Percentiles rank a stretch among this genome's conserved stretches.
Evolutionary conservation across 495 filamentous ascomycete species (phyloP).

Genomic region (Clohesyomyces aquaticus): DNA sequence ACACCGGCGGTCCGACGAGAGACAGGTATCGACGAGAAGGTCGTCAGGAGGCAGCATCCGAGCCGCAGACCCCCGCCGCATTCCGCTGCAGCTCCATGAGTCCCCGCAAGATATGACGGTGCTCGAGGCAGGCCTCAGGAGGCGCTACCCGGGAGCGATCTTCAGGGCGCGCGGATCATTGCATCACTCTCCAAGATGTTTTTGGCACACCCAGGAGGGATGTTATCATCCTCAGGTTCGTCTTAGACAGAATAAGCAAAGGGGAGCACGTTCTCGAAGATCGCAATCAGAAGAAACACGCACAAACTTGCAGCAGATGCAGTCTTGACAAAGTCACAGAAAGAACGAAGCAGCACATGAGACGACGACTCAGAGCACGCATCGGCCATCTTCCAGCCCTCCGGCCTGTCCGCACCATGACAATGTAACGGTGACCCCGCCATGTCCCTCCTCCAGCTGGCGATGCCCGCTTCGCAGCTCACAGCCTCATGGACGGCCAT

Average conservation of each 20-base stretch:
- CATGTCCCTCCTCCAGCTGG: slow-evolving; percentile 5
- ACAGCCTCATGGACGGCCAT: slow-evolving; percentile 7
- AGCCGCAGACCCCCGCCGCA: too few species aligned
- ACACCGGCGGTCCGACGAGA: too few species aligned
- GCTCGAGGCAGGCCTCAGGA: too few species aligned
- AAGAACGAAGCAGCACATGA: too few species aligned
- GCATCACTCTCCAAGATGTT: slow-evolving; percentile 14
- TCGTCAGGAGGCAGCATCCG: too few species aligned
- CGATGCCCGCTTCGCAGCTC: background rate
- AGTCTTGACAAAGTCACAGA: too few species aligned
- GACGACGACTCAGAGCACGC: background rate
- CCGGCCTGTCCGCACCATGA: background rate
- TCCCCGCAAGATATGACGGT: too few species aligned
- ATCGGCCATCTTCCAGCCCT: background rate
- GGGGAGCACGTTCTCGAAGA: slow-evolving; percentile 1
- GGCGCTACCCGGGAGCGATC: slow-evolving; percentile 18
- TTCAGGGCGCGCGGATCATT: slow-evolving; percentile 31
- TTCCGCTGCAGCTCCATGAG: too few species aligned
- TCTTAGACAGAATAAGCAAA: slow-evolving; percentile 4
- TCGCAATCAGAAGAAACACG: slow-evolving; percentile 2
- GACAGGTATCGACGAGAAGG: too few species aligned
- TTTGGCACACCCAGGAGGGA: background rate
- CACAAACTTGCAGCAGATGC: too few species aligned
- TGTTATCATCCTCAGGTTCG: background rate
- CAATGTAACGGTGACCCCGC: slow-evolving; percentile 8